Evolutionary conservation across 352 stramenopile genomes (phyloP), one percentile per base, ranked within the genome.

Genomic region (Phytophthora cactorum): DNA sequence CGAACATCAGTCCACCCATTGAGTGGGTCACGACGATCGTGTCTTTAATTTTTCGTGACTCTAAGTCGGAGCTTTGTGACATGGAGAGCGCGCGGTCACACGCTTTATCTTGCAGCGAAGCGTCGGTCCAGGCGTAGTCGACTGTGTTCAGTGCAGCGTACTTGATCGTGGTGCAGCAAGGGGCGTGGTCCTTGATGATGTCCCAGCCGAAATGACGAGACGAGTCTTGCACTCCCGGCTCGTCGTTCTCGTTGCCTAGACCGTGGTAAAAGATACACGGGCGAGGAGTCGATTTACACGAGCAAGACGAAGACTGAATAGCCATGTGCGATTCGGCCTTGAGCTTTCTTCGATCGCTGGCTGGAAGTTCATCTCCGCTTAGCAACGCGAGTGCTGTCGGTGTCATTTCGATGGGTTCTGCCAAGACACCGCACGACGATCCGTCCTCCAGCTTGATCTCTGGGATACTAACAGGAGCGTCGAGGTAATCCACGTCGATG

Each of bases 121-220:
- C 52, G 45, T 76, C 71, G n/a, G 74, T 81, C 81, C 81, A 90
- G 1, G 36, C 81, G 41, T 70, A 75, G 57, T 84, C 65, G 31
- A 78, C 65, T 15, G 79, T 90, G 55, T 90, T 81, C n/a, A 88
- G 52, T 11, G 70, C 50, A 0, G 72, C 68, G 41, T 80, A 88
- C 55, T 82, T 82, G 51, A 84, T 66, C 2, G 47, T 60, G 0
- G 67, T 55, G 22, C 67, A 74, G 44, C 67, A 74, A 0, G 67
- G 67, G 5, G 67, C 53, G 25, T 67, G 62, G 0, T 49, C 44
- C 56, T 70, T 55, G 32, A 71, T 46, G 39, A 64, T 56, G 5
- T 63, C 27, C 38, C 39, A 75, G 17, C 67, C 67, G 5, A 67
- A 75, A 27, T 75, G 63, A 3, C 53, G 57, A 44, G 50, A 61